These are phyloP conservation scores for Melaleuca quinquenervia DNA, from an alignment of 345 rosid genomes.

Conservation along the genomic window DNA sequence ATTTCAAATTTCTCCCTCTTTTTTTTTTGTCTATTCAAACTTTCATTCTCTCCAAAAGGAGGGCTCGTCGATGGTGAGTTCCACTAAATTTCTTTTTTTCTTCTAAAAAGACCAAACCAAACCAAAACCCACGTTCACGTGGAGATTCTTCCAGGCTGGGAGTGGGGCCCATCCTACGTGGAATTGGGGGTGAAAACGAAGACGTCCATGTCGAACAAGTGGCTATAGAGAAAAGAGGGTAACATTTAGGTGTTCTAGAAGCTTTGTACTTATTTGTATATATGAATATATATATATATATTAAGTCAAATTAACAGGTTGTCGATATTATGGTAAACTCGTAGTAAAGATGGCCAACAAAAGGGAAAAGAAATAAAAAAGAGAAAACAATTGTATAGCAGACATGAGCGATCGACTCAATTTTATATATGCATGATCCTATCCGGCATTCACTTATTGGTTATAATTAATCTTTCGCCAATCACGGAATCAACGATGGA, in stretches of 20 bases:
- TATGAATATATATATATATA: neutral
- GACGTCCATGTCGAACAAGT: neutral
- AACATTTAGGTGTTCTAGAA: neutral
- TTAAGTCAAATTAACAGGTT: neutral
- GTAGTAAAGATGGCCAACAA: neutral
- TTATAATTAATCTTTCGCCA: too few relatives aligned
- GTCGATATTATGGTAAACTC: neutral
- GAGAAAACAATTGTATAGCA: neutral
- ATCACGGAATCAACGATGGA: too few relatives aligned
- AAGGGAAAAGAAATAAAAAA: neutral
- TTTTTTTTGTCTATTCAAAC: neutral
- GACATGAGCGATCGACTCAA: neutral
- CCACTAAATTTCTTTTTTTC: neutral
- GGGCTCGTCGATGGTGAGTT: neutral
- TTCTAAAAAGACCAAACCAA: neutral
- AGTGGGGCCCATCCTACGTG: conserved; percentile 1
- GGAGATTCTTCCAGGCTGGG: conserved; percentile 8
- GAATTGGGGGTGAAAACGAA: neutral
- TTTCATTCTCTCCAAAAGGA: neutral
- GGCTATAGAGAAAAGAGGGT: neutral
- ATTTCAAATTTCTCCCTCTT: neutral
- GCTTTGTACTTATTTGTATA: neutral
- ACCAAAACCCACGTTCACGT: neutral
- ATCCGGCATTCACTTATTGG: too few relatives aligned
- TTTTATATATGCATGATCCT: neutral